Base-by-base conservation (phyloP, 257 asterid genomes). In the Solanum bulbocastanum region DNA sequence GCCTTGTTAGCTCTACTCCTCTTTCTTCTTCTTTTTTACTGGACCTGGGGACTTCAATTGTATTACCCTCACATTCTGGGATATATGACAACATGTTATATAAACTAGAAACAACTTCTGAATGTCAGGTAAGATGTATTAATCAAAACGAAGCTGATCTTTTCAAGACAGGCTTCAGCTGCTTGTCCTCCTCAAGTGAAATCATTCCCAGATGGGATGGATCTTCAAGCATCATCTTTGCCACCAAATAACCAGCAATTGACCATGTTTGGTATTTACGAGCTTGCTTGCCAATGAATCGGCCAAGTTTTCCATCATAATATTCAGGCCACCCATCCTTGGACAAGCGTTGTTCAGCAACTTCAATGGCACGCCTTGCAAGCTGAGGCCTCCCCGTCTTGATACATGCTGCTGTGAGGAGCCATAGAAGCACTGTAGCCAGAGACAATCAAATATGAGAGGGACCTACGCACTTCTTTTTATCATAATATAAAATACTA, bases 241-340 rank as follows among this genome's bases (percentile, higher is more conserved):
- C 93, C 22, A 94, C 96, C 90, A 94, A 84, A 86, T 94, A 94
- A 46, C 96, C 96, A 22, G 96, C 91, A 81, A 92, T 90, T 7
- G 95, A 94, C 96, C 96, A 94, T 4, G 94, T 94, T 88, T 94
- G 96, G 88, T 92, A 25, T 86, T 90, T 93, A 7, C 95, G 91
- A 25, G 95, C 94, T 89, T 94, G 96, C 87, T 94, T 94, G 86
- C 96, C 96, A 73, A 93, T 84, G 78, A 56, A 93, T 33, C 94
- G 86, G 15, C 96, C 96, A 5, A 36, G 91, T 90, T 92, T 94
- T 40, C 96, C 95, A 83, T 93, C 96, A 58, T 93, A 94, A 73
- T 94, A 94, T 76, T 94, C 96, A 74, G 96, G 96, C 95, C 96
- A 94, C 30, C 94, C 92, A 73, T 94, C 96, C 92, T 91, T 94